phyloP scores from a whole-genome alignment of 768 basidiomycete species.

The Pholiota conissans region DNA sequence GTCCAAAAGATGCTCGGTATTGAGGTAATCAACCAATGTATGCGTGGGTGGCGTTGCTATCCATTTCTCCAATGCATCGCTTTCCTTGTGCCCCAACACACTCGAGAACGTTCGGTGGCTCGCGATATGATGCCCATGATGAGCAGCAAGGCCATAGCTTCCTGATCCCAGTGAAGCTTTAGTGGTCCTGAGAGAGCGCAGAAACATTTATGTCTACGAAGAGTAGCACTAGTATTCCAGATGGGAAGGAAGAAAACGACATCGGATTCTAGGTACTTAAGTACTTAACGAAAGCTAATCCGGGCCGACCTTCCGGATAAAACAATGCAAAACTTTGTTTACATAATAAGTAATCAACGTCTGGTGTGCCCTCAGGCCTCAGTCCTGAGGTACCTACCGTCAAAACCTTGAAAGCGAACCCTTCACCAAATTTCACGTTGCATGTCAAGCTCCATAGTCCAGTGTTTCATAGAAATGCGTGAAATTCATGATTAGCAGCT shows the following conservation, averaged over 20 bases:
- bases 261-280: too few relatives aligned
- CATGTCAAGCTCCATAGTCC: too few relatives aligned
- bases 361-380: too few relatives aligned
- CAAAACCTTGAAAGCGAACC: too few relatives aligned
- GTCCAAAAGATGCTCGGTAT: slow-evolving; percentile 58
- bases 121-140: neutral
- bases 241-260: too few relatives aligned
- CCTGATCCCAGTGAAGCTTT: neutral
- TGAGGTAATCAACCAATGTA: slow-evolving; percentile 48
- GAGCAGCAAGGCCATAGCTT: neutral
- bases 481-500: slow-evolving; percentile 4
- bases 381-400: too few relatives aligned
- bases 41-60: slow-evolving; percentile 48
- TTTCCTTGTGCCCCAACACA: neutral
- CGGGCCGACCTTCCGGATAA: too few relatives aligned
- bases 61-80: slow-evolving; percentile 50
- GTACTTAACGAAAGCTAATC: too few relatives aligned
- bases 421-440: too few relatives aligned
- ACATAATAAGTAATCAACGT: too few relatives aligned
- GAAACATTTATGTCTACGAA: neutral
- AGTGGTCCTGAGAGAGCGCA: neutral
- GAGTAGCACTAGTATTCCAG: neutral
- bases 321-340: too few relatives aligned
- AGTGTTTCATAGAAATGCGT: neutral
- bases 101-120: neutral